These are phyloP conservation scores for Termitomyces sp. DNA, from an alignment of 768 basidiomycete genomes.

Conservation along the genomic window DNA sequence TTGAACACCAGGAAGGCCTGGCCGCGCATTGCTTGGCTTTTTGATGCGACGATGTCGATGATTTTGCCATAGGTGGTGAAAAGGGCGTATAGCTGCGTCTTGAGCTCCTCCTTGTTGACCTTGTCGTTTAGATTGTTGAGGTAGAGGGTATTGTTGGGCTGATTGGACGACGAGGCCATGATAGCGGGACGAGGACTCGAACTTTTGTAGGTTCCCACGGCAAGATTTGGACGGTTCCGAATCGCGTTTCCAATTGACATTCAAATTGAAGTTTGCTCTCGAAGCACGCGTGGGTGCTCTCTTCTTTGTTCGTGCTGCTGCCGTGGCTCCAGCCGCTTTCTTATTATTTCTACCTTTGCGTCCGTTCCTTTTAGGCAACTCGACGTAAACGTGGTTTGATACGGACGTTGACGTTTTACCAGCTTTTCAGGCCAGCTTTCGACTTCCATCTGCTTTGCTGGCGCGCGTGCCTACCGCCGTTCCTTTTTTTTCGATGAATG, in stretches of 20 bases:
- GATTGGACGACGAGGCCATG: slow-evolving; percentile 47
- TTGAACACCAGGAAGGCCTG: slow-evolving; percentile 96
- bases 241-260: not conserved
- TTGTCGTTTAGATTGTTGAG: slow-evolving; percentile 92
- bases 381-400: slow-evolving; percentile 12
- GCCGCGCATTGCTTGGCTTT: slow-evolving; percentile 80
- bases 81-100: slow-evolving; percentile 74
- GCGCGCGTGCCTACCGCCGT: not conserved
- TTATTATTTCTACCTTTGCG: not conserved
- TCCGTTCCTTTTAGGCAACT: not conserved
- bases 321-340: not conserved
- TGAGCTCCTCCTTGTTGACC: slow-evolving; percentile 87
- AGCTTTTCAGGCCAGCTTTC: slow-evolving; percentile 6
- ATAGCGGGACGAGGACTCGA: slow-evolving; percentile 8
- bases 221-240: not conserved
- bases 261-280: not conserved
- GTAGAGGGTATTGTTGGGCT: slow-evolving; percentile 87
- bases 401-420: slow-evolving; percentile 6
- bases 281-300: not conserved
- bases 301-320: not conserved
- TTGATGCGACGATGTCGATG: slow-evolving; percentile 89
- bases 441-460: slow-evolving; percentile 18
- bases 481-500: slow-evolving; percentile 11
- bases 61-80: slow-evolving; percentile 93
- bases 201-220: slow-evolving; percentile 18